These are phyloP conservation scores for Tetrahymena elliotti DNA, from an alignment of 73 alveolate genomes.

Conservation along the genomic window DNA sequence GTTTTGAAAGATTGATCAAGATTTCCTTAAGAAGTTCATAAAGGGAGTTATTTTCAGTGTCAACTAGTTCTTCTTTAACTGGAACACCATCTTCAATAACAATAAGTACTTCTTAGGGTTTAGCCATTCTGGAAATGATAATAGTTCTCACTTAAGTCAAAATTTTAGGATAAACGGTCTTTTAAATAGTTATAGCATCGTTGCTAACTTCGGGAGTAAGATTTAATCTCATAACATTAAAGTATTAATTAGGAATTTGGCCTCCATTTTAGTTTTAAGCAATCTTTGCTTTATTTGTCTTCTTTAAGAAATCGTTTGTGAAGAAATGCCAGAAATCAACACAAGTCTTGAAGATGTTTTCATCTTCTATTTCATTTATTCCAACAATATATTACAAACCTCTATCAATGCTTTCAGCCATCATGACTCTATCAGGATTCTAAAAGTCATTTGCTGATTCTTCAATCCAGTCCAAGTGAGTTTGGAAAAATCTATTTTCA, in stretches of 20 bases:
- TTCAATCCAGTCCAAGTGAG: constrained; percentile 43
- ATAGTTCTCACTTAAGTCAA: constrained; percentile 63
- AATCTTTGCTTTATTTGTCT: constrained; percentile 42
- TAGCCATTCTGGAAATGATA: constrained; percentile 84
- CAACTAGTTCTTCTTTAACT: constrained; percentile 62
- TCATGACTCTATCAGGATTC: background rate
- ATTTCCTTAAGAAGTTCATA: constrained; percentile 73
- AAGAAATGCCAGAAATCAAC: constrained; percentile 71
- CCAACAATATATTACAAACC: constrained; percentile 46
- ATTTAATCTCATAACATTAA: constrained; percentile 12
- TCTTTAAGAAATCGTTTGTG: constrained; percentile 38
- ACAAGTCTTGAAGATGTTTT: constrained; percentile 68
- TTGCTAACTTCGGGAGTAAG: background rate
- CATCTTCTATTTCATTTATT: constrained; percentile 55
- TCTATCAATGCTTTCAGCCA: constrained; percentile 5
- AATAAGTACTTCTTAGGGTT: constrained; percentile 96
- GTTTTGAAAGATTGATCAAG: constrained; percentile 59
- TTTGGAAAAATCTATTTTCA: background rate
- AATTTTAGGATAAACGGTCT: constrained; percentile 44
- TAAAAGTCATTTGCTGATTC: background rate
- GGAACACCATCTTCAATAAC: constrained; percentile 85
- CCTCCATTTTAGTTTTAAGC: constrained; percentile 30
- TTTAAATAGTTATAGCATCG: constrained; percentile 21
- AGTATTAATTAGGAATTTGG: background rate
- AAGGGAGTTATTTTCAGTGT: constrained; percentile 73